A percentile compares a stretch with the other conserved stretches of the same genome.
phyloP scores from a whole-genome alignment of 805 yeast species.

The Candida coquimbonensis region DNA sequence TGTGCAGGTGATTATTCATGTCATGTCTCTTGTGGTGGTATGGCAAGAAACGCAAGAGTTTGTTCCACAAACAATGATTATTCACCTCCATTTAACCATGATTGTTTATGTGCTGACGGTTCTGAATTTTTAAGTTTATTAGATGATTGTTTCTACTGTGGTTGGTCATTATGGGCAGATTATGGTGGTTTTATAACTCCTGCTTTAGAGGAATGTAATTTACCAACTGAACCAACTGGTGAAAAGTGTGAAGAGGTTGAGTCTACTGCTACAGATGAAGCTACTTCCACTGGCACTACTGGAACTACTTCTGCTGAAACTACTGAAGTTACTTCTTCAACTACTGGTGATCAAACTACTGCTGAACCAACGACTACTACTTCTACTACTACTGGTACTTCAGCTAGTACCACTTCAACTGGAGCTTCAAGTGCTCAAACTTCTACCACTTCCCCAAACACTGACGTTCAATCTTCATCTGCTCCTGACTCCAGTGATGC shows the following conservation, averaged over 20 bases:
- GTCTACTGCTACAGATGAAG: conserved; percentile 7
- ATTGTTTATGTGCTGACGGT: conserved; percentile 17
- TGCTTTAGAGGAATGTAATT: conserved; percentile 22
- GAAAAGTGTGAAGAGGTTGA: conserved; percentile 8
- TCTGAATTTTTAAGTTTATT: conserved; percentile 12
- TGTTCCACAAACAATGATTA: conserved; percentile 14
- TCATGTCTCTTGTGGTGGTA: conserved; percentile 17
- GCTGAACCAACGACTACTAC: background rate
- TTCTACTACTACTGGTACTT: conserved; percentile 6
- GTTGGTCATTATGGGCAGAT: conserved; percentile 30
- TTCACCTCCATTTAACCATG: conserved; percentile 12
- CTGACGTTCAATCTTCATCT: background rate
- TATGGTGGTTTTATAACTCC: conserved; percentile 21
- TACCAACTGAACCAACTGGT: conserved; percentile 25
- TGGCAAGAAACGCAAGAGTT: conserved; percentile 23
- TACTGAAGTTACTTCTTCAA: background rate
- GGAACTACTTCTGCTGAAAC: background rate
- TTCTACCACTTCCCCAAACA: background rate
- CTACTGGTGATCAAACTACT: background rate
- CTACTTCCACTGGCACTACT: conserved; percentile 9
- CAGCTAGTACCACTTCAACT: background rate
- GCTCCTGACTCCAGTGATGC: background rate
- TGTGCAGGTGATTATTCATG: background rate
- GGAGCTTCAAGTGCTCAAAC: background rate
- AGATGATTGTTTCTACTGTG: conserved; percentile 27